Percentiles rank a stretch among this genome's conserved stretches.
phyloP scores from a whole-genome alignment of 108 stramenopile genomes.

The Craspedostauros australis region DNA sequence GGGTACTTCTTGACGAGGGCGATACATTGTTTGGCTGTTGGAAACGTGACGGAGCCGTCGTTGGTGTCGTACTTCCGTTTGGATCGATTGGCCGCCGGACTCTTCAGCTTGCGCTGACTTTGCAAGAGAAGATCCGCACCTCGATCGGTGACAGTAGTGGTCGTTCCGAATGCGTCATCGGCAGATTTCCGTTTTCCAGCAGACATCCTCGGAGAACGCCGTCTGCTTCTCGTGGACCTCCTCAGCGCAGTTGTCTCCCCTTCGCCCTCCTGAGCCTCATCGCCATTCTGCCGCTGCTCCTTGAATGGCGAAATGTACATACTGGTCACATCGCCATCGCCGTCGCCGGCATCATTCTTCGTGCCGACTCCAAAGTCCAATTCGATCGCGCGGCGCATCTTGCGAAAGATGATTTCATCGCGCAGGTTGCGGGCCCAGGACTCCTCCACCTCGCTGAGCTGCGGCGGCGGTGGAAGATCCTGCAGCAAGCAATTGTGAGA shows the following conservation, averaged over 20 bases:
- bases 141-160: conserved; percentile 6
- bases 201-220: no score
- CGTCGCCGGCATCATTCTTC: not conserved
- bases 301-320: no score
- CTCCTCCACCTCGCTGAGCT: not conserved
- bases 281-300: no score
- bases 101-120: not conserved
- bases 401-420: conserved; percentile 20
- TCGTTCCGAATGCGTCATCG: no score
- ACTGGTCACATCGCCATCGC: no score
- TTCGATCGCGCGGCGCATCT: conserved; percentile 12
- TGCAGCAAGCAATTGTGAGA: conserved; percentile 10
- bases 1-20: not conserved
- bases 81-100: not conserved
- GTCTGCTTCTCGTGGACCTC: no score
- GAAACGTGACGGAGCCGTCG: not conserved
- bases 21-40: conserved; percentile 6
- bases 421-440: conserved; percentile 3
- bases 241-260: no score
- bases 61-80: not conserved
- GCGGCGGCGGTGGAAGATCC: not conserved
- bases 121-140: conserved; percentile 21
- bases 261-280: no score
- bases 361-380: not conserved
- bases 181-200: no score